phyloP scores from a whole-genome alignment of 1,284 basidiomycete species.

The Thecaphora frezii region DNA sequence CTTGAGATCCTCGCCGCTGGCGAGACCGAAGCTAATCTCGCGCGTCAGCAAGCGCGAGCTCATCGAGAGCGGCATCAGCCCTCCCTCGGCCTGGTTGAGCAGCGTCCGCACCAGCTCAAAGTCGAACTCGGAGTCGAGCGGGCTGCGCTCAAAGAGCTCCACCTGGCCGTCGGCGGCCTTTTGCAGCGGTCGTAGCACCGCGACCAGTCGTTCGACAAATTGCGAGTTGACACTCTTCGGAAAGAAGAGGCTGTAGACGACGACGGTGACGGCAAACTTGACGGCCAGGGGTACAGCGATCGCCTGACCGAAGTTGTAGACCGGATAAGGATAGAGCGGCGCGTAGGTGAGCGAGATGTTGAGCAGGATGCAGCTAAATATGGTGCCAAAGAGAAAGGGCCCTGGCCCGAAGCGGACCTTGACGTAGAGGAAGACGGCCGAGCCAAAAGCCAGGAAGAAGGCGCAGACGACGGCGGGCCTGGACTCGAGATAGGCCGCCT shows the following conservation, averaged over 20 bases:
- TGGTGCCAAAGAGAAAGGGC: too few relatives aligned
- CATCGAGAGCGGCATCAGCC: slow-evolving; percentile 65
- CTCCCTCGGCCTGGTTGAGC: slow-evolving; percentile 65
- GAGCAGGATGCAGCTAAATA: too few relatives aligned
- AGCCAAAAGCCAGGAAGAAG: too few relatives aligned
- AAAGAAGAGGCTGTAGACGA: slow-evolving; percentile 67
- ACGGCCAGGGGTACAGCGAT: too few relatives aligned
- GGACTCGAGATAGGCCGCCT: too few relatives aligned
- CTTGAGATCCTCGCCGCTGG: too few relatives aligned
- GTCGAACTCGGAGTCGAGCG: slow-evolving; percentile 63
- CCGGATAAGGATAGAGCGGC: too few relatives aligned
- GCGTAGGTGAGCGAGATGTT: too few relatives aligned
- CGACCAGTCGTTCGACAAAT: slow-evolving; percentile 66
- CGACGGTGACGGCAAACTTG: slow-evolving; percentile 66
- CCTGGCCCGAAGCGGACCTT: too few relatives aligned
- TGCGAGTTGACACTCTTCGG: slow-evolving; percentile 70
- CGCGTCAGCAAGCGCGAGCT: slow-evolving; percentile 66
- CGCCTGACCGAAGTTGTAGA: too few relatives aligned
- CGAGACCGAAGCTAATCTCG: slow-evolving; percentile 70
- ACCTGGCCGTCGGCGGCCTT: slow-evolving; percentile 64
- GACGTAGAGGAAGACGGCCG: too few relatives aligned
- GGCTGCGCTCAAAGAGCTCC: slow-evolving; percentile 62
- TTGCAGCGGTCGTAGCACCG: slow-evolving; percentile 65
- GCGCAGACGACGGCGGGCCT: too few relatives aligned
- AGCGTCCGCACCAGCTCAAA: slow-evolving; percentile 31